Conservation (phyloP, 208 protist genomes). For the Naegleria fowleri region DNA sequence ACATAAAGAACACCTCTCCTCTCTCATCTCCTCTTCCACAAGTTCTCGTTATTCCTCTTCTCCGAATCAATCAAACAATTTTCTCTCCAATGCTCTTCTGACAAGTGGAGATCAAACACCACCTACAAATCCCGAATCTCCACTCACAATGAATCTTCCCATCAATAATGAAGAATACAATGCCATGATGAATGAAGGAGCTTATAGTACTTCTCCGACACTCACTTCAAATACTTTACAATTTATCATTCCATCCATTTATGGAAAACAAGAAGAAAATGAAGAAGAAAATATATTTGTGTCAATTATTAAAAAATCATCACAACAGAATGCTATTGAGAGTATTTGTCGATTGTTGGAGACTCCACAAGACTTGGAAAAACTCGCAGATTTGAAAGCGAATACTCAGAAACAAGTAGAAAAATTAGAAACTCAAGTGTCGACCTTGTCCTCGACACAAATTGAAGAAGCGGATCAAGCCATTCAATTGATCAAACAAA, state of each 20-base stretch:
- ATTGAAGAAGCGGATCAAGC: constrained; percentile 10
- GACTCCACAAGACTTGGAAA: not conserved
- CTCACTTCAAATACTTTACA: too few relatives aligned
- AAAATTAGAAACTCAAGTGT: constrained; percentile 2
- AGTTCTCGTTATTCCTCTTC: not conserved
- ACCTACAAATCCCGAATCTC: not conserved
- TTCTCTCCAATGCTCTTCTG: not conserved
- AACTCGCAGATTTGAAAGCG: not conserved
- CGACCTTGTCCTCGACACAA: not conserved
- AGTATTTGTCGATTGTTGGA: not conserved
- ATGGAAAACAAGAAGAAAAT: not conserved
- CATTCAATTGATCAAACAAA: not conserved
- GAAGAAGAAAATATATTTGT: not conserved
- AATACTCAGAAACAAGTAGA: not conserved
- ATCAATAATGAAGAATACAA: not conserved
- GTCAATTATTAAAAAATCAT: not conserved
- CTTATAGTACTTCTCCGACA: too few relatives aligned
- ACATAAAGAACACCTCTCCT: not conserved
- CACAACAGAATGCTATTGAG: constrained; percentile 16
- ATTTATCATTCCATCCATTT: not conserved
- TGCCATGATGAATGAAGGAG: too few relatives aligned
- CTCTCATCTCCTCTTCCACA: not conserved
- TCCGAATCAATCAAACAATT: not conserved
- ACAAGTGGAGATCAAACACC: not conserved
- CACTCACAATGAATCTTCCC: not conserved